Base-by-base conservation (phyloP, 805 yeast genomes). In the Saccharomycodes ludwigii region DNA sequence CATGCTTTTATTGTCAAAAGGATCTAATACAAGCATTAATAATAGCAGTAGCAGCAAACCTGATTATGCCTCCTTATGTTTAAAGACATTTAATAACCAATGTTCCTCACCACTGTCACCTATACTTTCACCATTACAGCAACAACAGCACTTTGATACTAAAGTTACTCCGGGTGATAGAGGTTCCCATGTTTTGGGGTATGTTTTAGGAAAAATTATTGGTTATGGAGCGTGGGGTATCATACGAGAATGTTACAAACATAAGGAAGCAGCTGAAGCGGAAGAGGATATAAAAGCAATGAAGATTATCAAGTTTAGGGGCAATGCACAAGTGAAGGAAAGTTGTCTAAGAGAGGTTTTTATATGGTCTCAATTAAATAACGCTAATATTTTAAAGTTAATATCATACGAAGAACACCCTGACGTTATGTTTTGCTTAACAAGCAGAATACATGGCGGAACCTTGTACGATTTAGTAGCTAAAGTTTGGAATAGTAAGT, bases 141-240 rank as follows among this genome's bases (percentile, higher is more conserved):
- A 24, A 15, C 17, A 27, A 29, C 25, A 33, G 31, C 17, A 13
- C 28, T 13, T 18, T 31, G 14, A 47, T 38, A 30, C n/a, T n/a
- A n/a, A n/a, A n/a, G n/a, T n/a, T n/a, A n/a, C n/a, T n/a, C 46
- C 54, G 2, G 80, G 75, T 43, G 83, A 77, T 35, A 71, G 68
- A 37, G 94, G 93, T 1, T 76, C 80, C 10, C 50, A 66, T 16
- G 71, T 84, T 2, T 41, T 77, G 58, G 74, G 71, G 11, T 72
- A 73, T 41, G 65, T 56, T 20, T 49, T 85, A 19, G 94, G 93
- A 1, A 73, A 73, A 42, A 67, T 77, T 8, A 76, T 84, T 39
- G 95, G 95, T 2, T 72, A 71, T 48, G 95, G 96, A 10, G 93
- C 94, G 0, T 86, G 91, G 79, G 94, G 95, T 8, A 67, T 76